Evolutionary conservation across 2,329 filamentous ascomycete species (phyloP).

Genomic region (Talaromyces rugulosus): DNA sequence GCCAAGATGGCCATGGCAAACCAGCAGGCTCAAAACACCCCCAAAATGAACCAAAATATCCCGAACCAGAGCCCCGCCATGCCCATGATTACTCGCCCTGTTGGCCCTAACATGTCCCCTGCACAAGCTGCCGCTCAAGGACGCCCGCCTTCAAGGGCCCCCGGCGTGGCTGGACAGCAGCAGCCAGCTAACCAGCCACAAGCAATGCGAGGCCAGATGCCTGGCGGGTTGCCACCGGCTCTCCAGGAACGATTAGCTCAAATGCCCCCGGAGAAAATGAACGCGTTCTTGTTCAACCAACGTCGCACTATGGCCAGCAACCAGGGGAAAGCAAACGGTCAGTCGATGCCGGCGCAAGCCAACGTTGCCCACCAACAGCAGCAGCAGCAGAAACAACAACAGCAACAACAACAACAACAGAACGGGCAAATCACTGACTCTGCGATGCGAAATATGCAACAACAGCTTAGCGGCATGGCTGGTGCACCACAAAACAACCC

Average conservation of each 20-base stretch:
- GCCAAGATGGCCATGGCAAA: constrained; percentile 44
- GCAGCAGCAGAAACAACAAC: not conserved
- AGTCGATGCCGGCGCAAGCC: constrained; percentile 27
- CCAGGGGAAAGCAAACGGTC: constrained; percentile 26
- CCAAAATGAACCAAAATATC: constrained; percentile 35
- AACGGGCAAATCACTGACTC: constrained; percentile 32
- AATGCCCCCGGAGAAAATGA: constrained; percentile 33
- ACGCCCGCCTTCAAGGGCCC: constrained; percentile 30
- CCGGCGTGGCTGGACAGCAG: constrained; percentile 28
- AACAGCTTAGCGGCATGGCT: constrained; percentile 29
- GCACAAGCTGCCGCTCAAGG: constrained; percentile 29
- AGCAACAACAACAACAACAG: constrained; percentile 23
- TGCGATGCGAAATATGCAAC: constrained; percentile 31
- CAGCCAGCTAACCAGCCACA: constrained; percentile 26
- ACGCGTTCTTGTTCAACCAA: constrained; percentile 29
- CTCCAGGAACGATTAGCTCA: constrained; percentile 32
- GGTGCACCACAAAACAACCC: constrained; percentile 26
- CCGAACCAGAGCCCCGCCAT: constrained; percentile 38
- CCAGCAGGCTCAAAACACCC: constrained; percentile 41
- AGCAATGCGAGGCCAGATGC: constrained; percentile 28
- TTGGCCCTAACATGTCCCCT: constrained; percentile 37
- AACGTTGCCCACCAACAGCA: constrained; percentile 29
- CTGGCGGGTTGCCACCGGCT: constrained; percentile 29
- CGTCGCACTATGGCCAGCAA: constrained; percentile 28
- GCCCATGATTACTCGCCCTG: constrained; percentile 42